Percentiles rank a stretch among this genome's conserved stretches.
These are phyloP conservation scores for Colletotrichum incanum DNA, from an alignment of 2,329 filamentous ascomycete genomes.

Conservation along the genomic window DNA sequence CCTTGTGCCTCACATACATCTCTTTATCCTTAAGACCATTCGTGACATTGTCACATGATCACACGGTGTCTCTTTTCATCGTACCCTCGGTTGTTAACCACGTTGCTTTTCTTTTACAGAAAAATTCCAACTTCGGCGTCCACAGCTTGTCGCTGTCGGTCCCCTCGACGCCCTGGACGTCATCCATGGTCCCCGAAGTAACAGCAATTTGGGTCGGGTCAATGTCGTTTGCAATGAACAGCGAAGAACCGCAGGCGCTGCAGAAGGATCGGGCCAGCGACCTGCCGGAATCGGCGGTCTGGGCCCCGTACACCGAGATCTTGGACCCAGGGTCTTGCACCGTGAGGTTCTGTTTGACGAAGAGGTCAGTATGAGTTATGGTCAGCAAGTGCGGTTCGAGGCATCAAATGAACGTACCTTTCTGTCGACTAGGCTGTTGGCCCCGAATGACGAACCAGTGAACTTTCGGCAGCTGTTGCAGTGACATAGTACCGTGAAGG, in stretches of 20 bases:
- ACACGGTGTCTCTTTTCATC: neutral
- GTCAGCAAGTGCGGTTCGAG: neutral
- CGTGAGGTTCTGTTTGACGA: neutral
- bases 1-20: neutral
- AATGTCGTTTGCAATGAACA: neutral
- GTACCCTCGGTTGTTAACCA: conserved; percentile 11
- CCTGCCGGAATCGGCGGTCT: conserved; percentile 1
- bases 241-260: conserved; percentile 12
- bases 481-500: conserved; percentile 19
- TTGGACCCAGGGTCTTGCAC: conserved; percentile 1
- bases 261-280: conserved; percentile 9
- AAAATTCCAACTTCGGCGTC: conserved; percentile 6
- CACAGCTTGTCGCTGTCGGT: neutral
- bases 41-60: neutral
- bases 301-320: neutral
- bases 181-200: conserved; percentile 22
- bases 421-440: conserved; percentile 17
- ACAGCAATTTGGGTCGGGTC: neutral
- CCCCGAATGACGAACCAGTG: conserved; percentile 14
- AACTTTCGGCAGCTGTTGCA: conserved; percentile 24
- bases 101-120: conserved; percentile 7
- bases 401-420: neutral
- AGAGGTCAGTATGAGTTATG: neutral
- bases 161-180: neutral
- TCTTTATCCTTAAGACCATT: neutral